phyloP scores from a whole-genome alignment of 2,329 filamentous ascomycete genomes.

The Torrubiella hemipterigena region DNA sequence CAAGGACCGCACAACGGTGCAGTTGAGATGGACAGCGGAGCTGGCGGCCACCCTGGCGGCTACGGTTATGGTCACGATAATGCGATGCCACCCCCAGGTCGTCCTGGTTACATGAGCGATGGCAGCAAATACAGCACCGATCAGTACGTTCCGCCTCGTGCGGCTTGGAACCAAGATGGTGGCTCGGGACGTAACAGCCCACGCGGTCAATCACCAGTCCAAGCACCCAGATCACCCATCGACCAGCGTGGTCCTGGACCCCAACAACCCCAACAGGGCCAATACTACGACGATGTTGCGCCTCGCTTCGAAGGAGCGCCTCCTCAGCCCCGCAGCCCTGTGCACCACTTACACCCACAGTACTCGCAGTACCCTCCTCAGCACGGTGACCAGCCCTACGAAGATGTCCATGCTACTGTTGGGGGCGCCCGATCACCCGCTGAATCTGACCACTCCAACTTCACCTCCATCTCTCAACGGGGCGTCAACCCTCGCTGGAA shows the following conservation, averaged over 20 bases:
- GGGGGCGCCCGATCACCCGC: constrained; percentile 55
- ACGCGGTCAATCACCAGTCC: constrained; percentile 31
- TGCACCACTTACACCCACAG: too few species aligned
- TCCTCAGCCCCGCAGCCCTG: too few species aligned
- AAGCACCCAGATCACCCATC: constrained; percentile 18
- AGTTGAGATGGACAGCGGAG: constrained; percentile 67
- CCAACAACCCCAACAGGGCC: constrained; percentile 8
- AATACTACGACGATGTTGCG: constrained; percentile 90
- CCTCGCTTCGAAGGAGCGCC: constrained; percentile 55
- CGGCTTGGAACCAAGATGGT: constrained; percentile 39
- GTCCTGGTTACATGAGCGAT: constrained; percentile 48
- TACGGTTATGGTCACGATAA: constrained; percentile 57
- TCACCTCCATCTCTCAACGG: constrained; percentile 82
- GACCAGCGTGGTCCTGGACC: constrained; percentile 24
- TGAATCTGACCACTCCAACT: constrained; percentile 69
- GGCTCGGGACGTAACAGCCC: constrained; percentile 30
- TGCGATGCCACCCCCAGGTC: constrained; percentile 45
- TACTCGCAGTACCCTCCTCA: constrained; percentile 12
- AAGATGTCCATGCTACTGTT: constrained; percentile 44
- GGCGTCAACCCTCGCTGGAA: constrained; percentile 84
- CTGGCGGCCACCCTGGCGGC: constrained; percentile 26
- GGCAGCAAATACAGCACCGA: constrained; percentile 61
- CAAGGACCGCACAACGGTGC: constrained; percentile 45
- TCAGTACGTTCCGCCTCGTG: constrained; percentile 55
- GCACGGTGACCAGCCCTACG: constrained; percentile 38